phyloP scores from a whole-genome alignment of 805 yeast species.

The Ogataea glucozyma region DNA sequence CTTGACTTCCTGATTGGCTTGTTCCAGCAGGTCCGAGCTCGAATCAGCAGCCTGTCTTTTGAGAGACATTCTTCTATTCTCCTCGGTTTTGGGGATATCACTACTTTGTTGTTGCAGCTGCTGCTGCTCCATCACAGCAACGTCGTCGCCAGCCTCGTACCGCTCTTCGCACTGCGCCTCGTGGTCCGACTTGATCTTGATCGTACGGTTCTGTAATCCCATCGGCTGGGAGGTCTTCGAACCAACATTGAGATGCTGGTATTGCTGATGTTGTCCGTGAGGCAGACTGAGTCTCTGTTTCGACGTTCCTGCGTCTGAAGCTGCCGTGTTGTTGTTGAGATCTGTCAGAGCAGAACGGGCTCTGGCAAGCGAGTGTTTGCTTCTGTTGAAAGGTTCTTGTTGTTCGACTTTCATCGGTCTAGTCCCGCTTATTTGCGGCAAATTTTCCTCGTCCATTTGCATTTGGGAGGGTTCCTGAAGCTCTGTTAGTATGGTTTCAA shows the following conservation, averaged over 20 bases:
- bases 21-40: constrained; percentile 40
- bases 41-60: constrained; percentile 61
- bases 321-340: constrained; percentile 24
- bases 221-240: constrained; percentile 13
- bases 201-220: constrained; percentile 12
- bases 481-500: not conserved
- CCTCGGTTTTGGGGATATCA: constrained; percentile 28
- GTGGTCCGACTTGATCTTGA: constrained; percentile 19
- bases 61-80: constrained; percentile 35
- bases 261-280: constrained; percentile 13
- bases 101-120: constrained; percentile 5
- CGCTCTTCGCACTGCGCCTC: constrained; percentile 9
- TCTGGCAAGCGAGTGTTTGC: constrained; percentile 24
- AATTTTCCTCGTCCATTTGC: constrained; percentile 35
- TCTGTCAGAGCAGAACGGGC: constrained; percentile 33
- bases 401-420: constrained; percentile 12
- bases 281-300: constrained; percentile 24
- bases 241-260: constrained; percentile 7
- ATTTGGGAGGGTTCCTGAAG: constrained; percentile 28
- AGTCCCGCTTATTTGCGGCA: constrained; percentile 23
- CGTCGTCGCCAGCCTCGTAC: constrained; percentile 2
- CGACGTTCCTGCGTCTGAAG: constrained; percentile 6
- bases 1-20: constrained; percentile 32
- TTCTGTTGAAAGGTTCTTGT: constrained; percentile 13
- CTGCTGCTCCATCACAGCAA: constrained; percentile 4